Base-by-base conservation (phyloP, 2,329 filamentous ascomycete species). In the Acarospora socialis region DNA sequence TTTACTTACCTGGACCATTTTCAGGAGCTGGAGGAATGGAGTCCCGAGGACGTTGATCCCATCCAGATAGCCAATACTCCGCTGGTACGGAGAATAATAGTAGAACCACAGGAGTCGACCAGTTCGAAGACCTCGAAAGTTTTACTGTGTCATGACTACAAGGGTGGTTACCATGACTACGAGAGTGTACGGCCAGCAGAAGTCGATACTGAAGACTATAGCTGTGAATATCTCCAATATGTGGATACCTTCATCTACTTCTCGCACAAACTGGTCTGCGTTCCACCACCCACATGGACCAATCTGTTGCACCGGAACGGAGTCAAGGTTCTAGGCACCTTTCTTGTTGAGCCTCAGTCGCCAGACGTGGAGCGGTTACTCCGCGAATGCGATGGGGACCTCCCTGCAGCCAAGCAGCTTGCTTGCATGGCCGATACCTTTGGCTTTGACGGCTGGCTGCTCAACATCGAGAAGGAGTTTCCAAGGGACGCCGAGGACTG, bases 261-360 rank as follows among this genome's bases (percentile, higher is more conserved):
- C 36, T 61, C 60, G 1, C 60, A 64, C 40, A 60, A 61, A 36
- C 49, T 62, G 3, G 55, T 58, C 7, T 56, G 57, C 20, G 45
- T 60, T 9, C 60, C 60, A 3, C 60, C 61, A 6, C 54, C 59
- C 4, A 47, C 56, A 8, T 64, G 59, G 60, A 59, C 52, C 15
- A 63, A 63, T 30, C 43, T 52, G 4, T 51, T 61, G n/a, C 61
- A 64, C 43, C 52, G 59, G 4, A 62, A 61, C 36, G 61, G 61
- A 5, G 56, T 62, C 4, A 51, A 51, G 26, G 47, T 46, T 4
- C 43, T 63, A 2, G 61, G 60, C 1, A 63, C 60, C 0, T 50
- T 63, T 28, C 41, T 65, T 3, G 46, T 63, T 4, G 60, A 65
- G 34, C 24, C 35, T 8, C 22, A 31, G 13, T 31, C 25, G 16